These are phyloP conservation scores for Cladobotryum mycophilum DNA, from an alignment of 2,329 filamentous ascomycete genomes.

Conservation along the genomic window DNA sequence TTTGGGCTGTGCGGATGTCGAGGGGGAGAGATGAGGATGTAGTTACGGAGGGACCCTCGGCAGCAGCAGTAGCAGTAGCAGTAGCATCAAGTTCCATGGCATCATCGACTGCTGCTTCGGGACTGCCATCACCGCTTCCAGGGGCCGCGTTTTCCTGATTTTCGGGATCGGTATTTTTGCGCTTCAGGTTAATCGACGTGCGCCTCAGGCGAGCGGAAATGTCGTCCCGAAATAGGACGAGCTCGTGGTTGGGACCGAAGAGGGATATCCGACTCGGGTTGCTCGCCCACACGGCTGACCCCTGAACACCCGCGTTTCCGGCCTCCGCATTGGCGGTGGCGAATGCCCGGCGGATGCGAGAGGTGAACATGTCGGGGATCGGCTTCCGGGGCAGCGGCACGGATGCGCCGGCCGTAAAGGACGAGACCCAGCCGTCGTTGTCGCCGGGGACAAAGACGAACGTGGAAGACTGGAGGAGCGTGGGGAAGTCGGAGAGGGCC, in stretches of 20 bases:
- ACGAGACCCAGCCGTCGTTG: constrained; percentile 93
- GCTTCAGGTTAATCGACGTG: constrained; percentile 64
- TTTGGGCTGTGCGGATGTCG: constrained; percentile 57
- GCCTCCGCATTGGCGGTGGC: constrained; percentile 68
- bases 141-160: constrained; percentile 20
- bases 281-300: constrained; percentile 73
- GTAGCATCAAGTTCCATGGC: constrained; percentile 37
- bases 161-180: constrained; percentile 28
- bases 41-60: constrained; percentile 14
- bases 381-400: constrained; percentile 62
- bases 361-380: constrained; percentile 87
- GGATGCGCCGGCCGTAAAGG: constrained; percentile 71
- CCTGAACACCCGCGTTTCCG: constrained; percentile 35
- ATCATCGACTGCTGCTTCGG: constrained; percentile 16
- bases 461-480: constrained; percentile 69
- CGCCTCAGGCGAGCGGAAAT: constrained; percentile 72
- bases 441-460: constrained; percentile 94
- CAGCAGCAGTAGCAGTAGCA: constrained; percentile 18
- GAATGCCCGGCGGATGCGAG: constrained; percentile 74
- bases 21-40: constrained; percentile 27
- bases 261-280: constrained; percentile 79
- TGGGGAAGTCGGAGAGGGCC: constrained; percentile 75
- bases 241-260: constrained; percentile 83
- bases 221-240: constrained; percentile 83
- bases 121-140: constrained; percentile 6